These are phyloP conservation scores for Hymenoscyphus linearis DNA, from an alignment of 2,329 filamentous ascomycete genomes.

Conservation along the genomic window DNA sequence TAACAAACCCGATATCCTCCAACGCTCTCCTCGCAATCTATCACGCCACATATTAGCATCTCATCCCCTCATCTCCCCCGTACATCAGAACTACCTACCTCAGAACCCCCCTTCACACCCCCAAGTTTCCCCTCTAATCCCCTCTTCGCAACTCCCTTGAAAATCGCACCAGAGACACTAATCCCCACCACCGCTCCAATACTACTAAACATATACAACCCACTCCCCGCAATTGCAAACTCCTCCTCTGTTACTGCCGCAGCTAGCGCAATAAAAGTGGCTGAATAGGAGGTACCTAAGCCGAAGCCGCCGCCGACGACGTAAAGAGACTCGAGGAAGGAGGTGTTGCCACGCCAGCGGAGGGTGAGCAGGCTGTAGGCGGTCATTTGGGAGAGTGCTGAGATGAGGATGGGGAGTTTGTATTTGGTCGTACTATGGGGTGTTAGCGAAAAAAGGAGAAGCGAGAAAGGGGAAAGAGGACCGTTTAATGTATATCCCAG, in stretches of 20 bases:
- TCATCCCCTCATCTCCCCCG: not conserved
- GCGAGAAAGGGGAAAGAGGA: not conserved
- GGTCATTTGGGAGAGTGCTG: conserved; percentile 42
- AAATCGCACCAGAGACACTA: conserved; percentile 12
- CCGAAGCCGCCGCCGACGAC: conserved; percentile 51
- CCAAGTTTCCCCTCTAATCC: not conserved
- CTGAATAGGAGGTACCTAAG: conserved; percentile 40
- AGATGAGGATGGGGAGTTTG: conserved; percentile 47
- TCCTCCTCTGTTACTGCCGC: conserved; percentile 40
- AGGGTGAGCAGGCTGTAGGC: conserved; percentile 48
- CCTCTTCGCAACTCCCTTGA: conserved; percentile 5
- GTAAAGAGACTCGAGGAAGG: conserved; percentile 50
- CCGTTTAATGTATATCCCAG: conserved; percentile 41
- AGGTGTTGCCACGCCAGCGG: conserved; percentile 55
- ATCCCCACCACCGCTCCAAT: conserved; percentile 15
- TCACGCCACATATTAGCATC: not conserved
- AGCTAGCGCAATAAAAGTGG: conserved; percentile 44
- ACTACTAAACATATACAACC: conserved; percentile 37
- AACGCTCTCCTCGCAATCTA: conserved; percentile 8
- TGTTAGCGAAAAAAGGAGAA: not conserved
- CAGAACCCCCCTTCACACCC: conserved; percentile 3
- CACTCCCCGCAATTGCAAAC: conserved; percentile 43
- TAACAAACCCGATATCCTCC: conserved; percentile 10
- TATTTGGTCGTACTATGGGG: conserved; percentile 47
- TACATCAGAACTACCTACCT: conserved; percentile 1